Base-by-base conservation (phyloP, 2,329 filamentous ascomycete species). In the Aspergillus latus region DNA sequence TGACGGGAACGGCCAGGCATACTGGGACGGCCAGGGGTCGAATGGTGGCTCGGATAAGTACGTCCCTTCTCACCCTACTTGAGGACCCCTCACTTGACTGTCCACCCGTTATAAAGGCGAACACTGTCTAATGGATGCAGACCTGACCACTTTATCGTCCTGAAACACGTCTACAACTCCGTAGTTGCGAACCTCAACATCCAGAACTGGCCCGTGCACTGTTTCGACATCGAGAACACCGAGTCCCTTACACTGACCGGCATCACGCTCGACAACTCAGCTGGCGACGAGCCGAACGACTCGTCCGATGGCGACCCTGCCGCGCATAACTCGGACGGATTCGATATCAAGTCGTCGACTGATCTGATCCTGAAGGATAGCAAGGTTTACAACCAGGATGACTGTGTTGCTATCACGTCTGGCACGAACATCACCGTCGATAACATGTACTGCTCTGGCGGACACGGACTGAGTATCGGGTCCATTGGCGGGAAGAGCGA, bases 241-340 rank as follows among this genome's bases (percentile, higher is more conserved):
- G 55, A 66, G 34, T 66, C 72, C 32, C 62, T 75, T 8, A 63
- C 66, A 5, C 64, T 78, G 44, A 68, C 72, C 48, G 70, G 72
- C 29, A 62, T 78, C n/a, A 66, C 68, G 8, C 59, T 77, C 28
- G 69, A 76, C 63, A 76, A 77, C 64, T 68, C 72, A 16, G 71
- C 71, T 10, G 74, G 72, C 5, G 70, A 75, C 47, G 66, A 65
- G 11, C 66, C 68, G 3, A 74, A 75, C 58, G 66, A 57, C 40
- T 63, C 64, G 2, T 71, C 67, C 26, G 65, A 66, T 52, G 69
- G 67, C 15, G 60, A 74, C 5, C 55, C 73, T 1, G 72, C 73
- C 7, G 73, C 69, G 2, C 61, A 63, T 53, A 83, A 81, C 2
- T 72, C 78, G 48, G 85, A 84, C 64, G 82, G 80, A 42, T 77